These are phyloP conservation scores for Magnaporthiopsis poae DNA, from an alignment of 2,329 filamentous ascomycete genomes.

Conservation along the genomic window DNA sequence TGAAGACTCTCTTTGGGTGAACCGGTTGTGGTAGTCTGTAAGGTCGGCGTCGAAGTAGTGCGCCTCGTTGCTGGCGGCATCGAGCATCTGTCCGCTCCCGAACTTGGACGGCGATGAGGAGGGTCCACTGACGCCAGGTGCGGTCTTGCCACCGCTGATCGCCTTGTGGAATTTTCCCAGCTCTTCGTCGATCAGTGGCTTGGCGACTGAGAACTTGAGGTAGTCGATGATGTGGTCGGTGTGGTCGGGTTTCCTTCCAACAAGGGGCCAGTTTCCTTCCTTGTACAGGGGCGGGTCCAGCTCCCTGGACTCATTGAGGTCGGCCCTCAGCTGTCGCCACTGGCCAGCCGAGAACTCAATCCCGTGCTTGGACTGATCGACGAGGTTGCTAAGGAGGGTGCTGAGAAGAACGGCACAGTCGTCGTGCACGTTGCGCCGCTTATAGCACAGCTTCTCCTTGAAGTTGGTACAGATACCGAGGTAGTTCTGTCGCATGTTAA, in stretches of 20 bases:
- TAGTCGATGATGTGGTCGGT: slow-evolving; percentile 51
- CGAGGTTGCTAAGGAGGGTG: slow-evolving; percentile 40
- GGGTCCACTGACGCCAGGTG: background rate
- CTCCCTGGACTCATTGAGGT: slow-evolving; percentile 12
- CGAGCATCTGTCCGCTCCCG: background rate
- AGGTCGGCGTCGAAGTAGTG: slow-evolving; percentile 30
- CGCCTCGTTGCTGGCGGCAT: slow-evolving; percentile 10
- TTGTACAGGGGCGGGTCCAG: slow-evolving; percentile 36
- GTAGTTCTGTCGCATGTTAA: slow-evolving; percentile 45
- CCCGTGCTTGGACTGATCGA: slow-evolving; percentile 50
- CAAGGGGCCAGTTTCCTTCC: slow-evolving; percentile 20
- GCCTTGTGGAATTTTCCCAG: slow-evolving; percentile 24
- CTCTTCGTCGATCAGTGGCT: slow-evolving; percentile 28
- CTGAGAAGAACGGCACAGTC: slow-evolving; percentile 38
- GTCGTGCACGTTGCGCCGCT: slow-evolving; percentile 38
- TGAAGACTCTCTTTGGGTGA: slow-evolving; percentile 22
- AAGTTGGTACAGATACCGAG: slow-evolving; percentile 56
- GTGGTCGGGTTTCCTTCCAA: slow-evolving; percentile 26
- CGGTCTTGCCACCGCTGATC: slow-evolving; percentile 12
- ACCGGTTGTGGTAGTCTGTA: slow-evolving; percentile 22
- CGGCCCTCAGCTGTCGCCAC: slow-evolving; percentile 28
- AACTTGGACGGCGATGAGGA: background rate
- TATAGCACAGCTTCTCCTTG: slow-evolving; percentile 55
- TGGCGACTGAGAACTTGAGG: slow-evolving; percentile 46
- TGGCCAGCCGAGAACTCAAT: slow-evolving; percentile 35